Base-by-base conservation (phyloP, 495 filamentous ascomycete species). In the Neurospora sp. region DNA sequence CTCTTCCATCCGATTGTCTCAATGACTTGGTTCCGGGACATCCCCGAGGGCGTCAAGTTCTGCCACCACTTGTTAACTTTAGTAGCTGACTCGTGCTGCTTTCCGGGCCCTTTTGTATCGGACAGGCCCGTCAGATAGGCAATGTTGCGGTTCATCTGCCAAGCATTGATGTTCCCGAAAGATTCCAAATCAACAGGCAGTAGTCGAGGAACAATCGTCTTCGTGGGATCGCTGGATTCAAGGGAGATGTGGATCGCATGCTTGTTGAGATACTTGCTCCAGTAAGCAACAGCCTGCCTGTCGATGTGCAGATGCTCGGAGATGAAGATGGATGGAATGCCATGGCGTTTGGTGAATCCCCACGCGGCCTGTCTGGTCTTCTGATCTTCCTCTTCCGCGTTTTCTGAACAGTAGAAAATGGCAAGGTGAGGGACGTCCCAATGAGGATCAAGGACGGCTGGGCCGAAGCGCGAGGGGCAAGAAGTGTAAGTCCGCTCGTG, bases 371-470 rank as follows among this genome's bases (percentile, higher is more conserved):
- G 79, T 74, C 87, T 84, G 0, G 88, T 90, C 74, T 84, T 82
- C 74, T 85, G 79, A 4, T 83, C 81, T 3, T 79, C 73, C 3
- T 77, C 74, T 65, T 83, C 82, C 72, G 93, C 91, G 4, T 81
- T 79, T 38, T 85, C 85, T 7, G 90, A 88, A 69, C 90, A 79
- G 76, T 90, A 93, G 70, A 93, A 83, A 69, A 94, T 85, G 20
- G 91, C 90, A 70, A 94, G 82, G 78, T 94, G 90, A 44, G 92
- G 92, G 8, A 91, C 79, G 69, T 86, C 85, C 91, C 91, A 94
- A 53, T 86, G 83, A 14, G 84, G 83, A 68, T 82, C 53, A 65
- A 65, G 75, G n/a, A 82, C 73, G 74, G 76, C 74, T 70, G 77
- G 73, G 18, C 78, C 77, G 61, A 40, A 69, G 9, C 77, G 44